Base-by-base conservation (phyloP, 2,329 filamentous ascomycete genomes). In the Trichophyton verrucosum region DNA sequence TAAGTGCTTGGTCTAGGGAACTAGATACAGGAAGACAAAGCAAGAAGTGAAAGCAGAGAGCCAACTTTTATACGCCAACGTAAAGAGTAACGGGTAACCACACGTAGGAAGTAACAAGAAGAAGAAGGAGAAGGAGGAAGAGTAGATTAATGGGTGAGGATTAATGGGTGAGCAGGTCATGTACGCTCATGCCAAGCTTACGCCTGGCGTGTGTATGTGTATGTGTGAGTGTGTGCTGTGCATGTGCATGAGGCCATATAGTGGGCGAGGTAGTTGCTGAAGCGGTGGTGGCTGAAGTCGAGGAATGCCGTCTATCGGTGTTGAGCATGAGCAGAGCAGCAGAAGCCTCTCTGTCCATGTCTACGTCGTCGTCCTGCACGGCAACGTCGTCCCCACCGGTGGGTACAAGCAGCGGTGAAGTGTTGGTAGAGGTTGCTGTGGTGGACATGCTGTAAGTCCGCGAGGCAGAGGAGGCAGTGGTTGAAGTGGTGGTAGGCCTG, bases 321-420 rank as follows among this genome's bases (percentile, higher is more conserved):
- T 91, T 95, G 62, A 96, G 77, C 91, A 96, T 95, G 71, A 96
- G 74, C 66, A 96, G 73, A 2, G 91, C 91, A 11, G 89, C 86
- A 6, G 90, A 94, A 0, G 90, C 91, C 71, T 94, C 89, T 63
- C 91, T 86, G 64, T 89, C 86, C 42, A 88, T 78, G 61, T 81
- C 78, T 5, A 78, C 76, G 5, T 38, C 33, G 9, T 38, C 33
- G 13, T 78, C 75, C 6, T 75, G 69, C 27, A 71, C 64, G n/a
- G 62, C 62, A 9, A 42, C 20, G 1, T 57, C 36, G 22, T 27
- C 53, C 5, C 33, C 40, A 3, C 13, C 15, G 3, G 15, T n/a
- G 40, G 33, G 46, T 5, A 24, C 58, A 22, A 62, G 61, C 36
- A 63, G 27, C 0, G 62, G 62, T 2, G 62, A 63, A 7, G 62